Evolutionary conservation across 129 eudicot species (phyloP).

Genomic region (Ambrosia trifida): DNA sequence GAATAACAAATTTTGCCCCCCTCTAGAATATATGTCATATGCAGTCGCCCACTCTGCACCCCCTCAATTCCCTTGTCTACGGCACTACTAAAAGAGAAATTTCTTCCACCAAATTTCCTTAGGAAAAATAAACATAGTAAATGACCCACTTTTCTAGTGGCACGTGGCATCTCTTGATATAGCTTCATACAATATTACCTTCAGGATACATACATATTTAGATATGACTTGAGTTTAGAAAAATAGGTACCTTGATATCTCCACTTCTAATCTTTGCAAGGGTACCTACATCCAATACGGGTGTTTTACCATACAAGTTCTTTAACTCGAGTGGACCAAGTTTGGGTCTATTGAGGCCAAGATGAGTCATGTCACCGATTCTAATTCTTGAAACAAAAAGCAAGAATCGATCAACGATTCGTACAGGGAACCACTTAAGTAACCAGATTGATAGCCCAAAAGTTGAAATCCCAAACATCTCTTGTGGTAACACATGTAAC

Average conservation of each 20-base stretch:
- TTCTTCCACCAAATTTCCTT: too few relatives aligned
- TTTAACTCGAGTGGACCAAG: slow-evolving; percentile 61
- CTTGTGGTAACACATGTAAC: slow-evolving; percentile 68
- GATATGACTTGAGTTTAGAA: neutral
- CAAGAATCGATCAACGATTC: slow-evolving; percentile 50
- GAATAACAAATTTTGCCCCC: too few relatives aligned
- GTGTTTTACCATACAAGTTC: slow-evolving; percentile 53
- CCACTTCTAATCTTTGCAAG: slow-evolving; percentile 52
- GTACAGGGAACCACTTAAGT: slow-evolving; percentile 56
- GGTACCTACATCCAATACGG: slow-evolving; percentile 67
- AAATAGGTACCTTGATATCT: slow-evolving; percentile 42
- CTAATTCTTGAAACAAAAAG: slow-evolving; percentile 47
- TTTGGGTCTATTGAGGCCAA: slow-evolving; percentile 54
- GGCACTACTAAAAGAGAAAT: too few relatives aligned
- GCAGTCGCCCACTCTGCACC: too few relatives aligned
- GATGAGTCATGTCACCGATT: slow-evolving; percentile 47
- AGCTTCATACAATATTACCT: neutral
- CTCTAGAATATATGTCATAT: too few relatives aligned
- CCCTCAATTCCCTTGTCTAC: too few relatives aligned
- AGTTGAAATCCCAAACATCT: slow-evolving; percentile 63
- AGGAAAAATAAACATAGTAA: too few relatives aligned
- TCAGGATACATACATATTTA: neutral
- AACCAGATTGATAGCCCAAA: slow-evolving; percentile 55
- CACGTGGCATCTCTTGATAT: neutral
- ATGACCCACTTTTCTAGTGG: too few relatives aligned